Evolutionary conservation across 805 yeast species (phyloP), one percentile per base, ranked within the genome.

Genomic region (Pichia cephalocereana): DNA sequence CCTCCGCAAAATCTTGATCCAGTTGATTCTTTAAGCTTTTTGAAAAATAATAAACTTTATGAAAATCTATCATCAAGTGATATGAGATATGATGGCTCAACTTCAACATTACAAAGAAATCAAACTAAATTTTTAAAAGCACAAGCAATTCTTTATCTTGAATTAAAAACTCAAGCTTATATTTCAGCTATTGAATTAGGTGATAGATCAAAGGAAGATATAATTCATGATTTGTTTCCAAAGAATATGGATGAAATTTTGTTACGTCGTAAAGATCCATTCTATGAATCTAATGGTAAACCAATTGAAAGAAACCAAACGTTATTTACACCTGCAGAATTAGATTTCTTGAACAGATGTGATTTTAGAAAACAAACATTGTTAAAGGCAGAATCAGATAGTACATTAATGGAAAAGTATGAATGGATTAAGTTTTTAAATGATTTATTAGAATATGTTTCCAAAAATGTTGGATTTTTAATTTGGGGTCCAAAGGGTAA

Each of bases 101-200:
- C n/a, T n/a, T 17, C 55, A 54, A 45, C 48, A 47, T 39, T 37
- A 14, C 61, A 58, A 15, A 52, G 53, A 36, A 52, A 52, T 17
- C 59, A 60, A 41, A 64, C 68, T 5, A 67, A 66, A 56, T 69
- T 93, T 40, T 68, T 88, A 50, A 89, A 89, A 62, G 78, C 85
- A 10, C 96, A 87, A 56, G 89, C 93, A 0, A 79, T 78, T 12
- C 66, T 93, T 45, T 88, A 75, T 56, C 70, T 93, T 38, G 97
- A 93, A 56, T 73, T 93, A 61, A 93, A 93, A 63, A 93, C 99
- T 0, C 99, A 93, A 65, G 96, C 96, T 0, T 93, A 80, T 60
- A 89, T 93, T 19, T 83, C 96, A 1, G 96, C 95, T 0, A 65
- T 90, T 51, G 86, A 83, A 58, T 72, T 82, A 1, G 71, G 70